Evolutionary conservation across 768 basidiomycete species (phyloP), one percentile per base, ranked within the genome.

Genomic region (Tulasnella sp.): DNA sequence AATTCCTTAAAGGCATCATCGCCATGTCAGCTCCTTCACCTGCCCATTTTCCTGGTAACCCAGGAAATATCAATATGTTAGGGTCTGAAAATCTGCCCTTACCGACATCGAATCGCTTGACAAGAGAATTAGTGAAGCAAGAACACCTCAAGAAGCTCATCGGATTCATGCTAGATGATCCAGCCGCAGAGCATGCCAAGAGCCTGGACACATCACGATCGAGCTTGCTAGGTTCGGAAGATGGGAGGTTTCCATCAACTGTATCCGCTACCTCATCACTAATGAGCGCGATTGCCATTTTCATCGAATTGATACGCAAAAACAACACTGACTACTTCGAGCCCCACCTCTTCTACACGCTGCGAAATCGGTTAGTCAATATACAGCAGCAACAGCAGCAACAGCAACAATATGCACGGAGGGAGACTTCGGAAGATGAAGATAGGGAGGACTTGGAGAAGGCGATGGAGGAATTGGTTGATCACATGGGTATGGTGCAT

Each of bases 311-410:
- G 34, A 95, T 96, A 58, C 77, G 92, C 46, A 91, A 96, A 64
- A 96, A 96, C 66, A 96, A 98, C 64, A 93, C 92, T 33, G 93
- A 99, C 64, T 96, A 91, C 62, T 92, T 95, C 61, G 95, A 99
- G 66, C 93, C 92, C 4, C 93, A 91, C 64, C 73, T 96, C 10
- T 96, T 95, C 67, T 92, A 95, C 61, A 90, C 87, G 1, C 68
- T 95, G 37, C 79, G 92, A 43, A 91, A 91, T 62, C 77, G 89
- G 40, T 73, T 96, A 31, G 91, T 96, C 56, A 78, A 80, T 44
- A 75, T 90, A 4, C 89, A 89, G 60, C 86, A 89, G 58, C 76
- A 83, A 40, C 52, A 55, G 37, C 34, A 10, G 19, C 87, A 89
- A 58, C 77, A 83, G 41, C 56, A 58, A 37, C 51, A 45, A 37